phyloP scores from a whole-genome alignment of 2,329 filamentous ascomycete genomes.

The Xylariaceae sp. region DNA sequence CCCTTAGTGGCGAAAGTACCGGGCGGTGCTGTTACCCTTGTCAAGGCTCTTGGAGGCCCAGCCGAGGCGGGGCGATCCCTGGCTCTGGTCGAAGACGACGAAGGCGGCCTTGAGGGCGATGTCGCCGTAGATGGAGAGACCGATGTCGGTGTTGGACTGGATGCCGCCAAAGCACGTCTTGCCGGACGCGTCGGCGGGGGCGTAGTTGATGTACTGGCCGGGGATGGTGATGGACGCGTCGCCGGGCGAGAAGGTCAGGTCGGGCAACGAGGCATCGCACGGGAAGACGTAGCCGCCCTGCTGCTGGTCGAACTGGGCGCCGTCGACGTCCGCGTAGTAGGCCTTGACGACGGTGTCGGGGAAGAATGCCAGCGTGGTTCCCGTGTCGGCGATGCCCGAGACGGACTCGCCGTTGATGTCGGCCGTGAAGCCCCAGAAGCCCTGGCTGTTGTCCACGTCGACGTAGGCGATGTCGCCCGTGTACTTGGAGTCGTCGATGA shows the following conservation, averaged over 20 bases:
- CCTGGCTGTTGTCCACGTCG: conserved; percentile 27
- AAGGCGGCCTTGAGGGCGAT: conserved; percentile 62
- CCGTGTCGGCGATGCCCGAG: conserved; percentile 52
- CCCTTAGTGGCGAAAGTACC: too few species aligned
- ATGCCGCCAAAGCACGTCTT: conserved; percentile 59
- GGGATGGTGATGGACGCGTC: conserved; percentile 43
- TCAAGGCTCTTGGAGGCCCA: conserved; percentile 34
- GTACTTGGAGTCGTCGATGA: conserved; percentile 30
- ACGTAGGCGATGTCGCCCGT: conserved; percentile 31
- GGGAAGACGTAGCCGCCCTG: conserved; percentile 49
- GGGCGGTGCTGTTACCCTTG: conserved; percentile 8
- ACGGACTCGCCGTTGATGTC: conserved; percentile 21
- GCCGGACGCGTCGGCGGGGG: conserved; percentile 37
- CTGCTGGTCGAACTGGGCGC: conserved; percentile 33
- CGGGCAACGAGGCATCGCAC: conserved; percentile 42
- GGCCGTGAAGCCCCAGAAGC: conserved; percentile 34
- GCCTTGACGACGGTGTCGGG: conserved; percentile 37
- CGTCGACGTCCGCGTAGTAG: conserved; percentile 46
- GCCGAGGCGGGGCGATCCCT: conserved; percentile 36
- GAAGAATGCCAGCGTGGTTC: conserved; percentile 49
- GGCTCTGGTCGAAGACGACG: conserved; percentile 50
- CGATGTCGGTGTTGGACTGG: conserved; percentile 38
- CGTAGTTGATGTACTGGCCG: conserved; percentile 45
- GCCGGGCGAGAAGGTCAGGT: conserved; percentile 45
- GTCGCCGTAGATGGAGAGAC: conserved; percentile 58